Conservation (phyloP, 257 asterid genomes). For the Solanum verrucosum region DNA sequence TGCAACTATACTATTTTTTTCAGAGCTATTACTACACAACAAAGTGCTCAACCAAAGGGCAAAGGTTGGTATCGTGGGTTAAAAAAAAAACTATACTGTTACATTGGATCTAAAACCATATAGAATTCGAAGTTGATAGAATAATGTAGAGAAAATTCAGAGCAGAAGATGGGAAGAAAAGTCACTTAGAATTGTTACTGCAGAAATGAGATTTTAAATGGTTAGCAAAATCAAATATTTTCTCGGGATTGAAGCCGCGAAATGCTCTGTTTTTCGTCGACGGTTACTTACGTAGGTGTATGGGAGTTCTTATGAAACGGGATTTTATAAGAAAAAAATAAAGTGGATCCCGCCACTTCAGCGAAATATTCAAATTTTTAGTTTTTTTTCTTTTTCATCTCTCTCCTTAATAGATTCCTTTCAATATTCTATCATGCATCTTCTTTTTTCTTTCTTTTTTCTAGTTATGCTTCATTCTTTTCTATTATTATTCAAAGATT, state of each 20-base stretch:
- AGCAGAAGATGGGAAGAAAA: background rate
- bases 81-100: background rate
- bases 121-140: background rate
- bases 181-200: background rate
- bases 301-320: background rate
- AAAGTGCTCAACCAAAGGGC: no score
- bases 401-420: background rate
- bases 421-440: background rate
- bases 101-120: background rate
- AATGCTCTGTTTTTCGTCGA: background rate
- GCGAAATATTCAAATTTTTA: background rate
- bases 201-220: background rate
- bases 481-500: background rate
- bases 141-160: background rate
- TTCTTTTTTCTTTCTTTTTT: background rate
- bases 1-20: background rate
- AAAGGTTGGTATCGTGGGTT: background rate
- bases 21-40: no score
- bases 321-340: background rate
- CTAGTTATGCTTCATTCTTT: background rate
- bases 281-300: background rate
- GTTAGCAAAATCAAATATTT: background rate
- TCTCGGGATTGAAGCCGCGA: background rate
- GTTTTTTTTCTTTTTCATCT: no score
- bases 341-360: background rate